A percentile compares a stretch with the other conserved stretches of the same genome.
Conservation (phyloP, 352 stramenopile species). For the Phytophthora sansomeana region DNA sequence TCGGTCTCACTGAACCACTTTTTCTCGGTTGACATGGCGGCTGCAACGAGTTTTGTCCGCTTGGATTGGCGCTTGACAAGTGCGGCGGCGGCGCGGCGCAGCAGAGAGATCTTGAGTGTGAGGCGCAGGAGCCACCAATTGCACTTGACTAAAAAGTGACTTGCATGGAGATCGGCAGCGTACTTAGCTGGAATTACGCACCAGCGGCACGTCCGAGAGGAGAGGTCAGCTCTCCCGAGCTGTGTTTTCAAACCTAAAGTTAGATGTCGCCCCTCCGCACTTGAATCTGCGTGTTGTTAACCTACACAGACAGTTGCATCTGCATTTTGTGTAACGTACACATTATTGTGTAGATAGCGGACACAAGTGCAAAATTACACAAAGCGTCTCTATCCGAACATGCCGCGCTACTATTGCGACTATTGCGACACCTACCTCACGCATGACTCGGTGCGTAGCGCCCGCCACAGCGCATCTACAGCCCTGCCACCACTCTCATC, state of each 20-base stretch:
- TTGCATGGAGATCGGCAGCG: constrained; percentile 14
- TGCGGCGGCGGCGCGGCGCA: constrained; percentile 21
- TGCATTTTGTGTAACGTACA: neutral
- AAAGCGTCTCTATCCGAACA: constrained; percentile 30
- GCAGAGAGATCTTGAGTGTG: constrained; percentile 33
- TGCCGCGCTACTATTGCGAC: constrained; percentile 96
- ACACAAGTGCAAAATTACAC: constrained; percentile 9
- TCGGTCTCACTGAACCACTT: constrained; percentile 97
- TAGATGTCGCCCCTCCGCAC: constrained; percentile 15
- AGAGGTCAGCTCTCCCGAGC: constrained; percentile 6
- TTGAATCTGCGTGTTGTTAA: constrained; percentile 19
- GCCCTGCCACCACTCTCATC: neutral
- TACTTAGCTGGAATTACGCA: constrained; percentile 9
- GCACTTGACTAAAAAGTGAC: constrained; percentile 20
- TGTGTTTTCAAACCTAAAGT: neutral
- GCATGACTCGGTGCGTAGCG: constrained; percentile 88
- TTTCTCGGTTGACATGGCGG: constrained; percentile 50
- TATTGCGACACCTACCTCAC: constrained; percentile 96
- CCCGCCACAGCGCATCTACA: neutral
- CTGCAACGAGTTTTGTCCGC: constrained; percentile 13
- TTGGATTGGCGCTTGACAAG: constrained; percentile 2
- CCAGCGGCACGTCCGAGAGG: constrained; percentile 15
- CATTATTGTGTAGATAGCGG: neutral
- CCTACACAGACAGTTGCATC: neutral
- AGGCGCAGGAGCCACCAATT: constrained; percentile 20